These are phyloP conservation scores for Talaromyces sp. DNA, from an alignment of 2,329 filamentous ascomycete genomes.

Conservation along the genomic window DNA sequence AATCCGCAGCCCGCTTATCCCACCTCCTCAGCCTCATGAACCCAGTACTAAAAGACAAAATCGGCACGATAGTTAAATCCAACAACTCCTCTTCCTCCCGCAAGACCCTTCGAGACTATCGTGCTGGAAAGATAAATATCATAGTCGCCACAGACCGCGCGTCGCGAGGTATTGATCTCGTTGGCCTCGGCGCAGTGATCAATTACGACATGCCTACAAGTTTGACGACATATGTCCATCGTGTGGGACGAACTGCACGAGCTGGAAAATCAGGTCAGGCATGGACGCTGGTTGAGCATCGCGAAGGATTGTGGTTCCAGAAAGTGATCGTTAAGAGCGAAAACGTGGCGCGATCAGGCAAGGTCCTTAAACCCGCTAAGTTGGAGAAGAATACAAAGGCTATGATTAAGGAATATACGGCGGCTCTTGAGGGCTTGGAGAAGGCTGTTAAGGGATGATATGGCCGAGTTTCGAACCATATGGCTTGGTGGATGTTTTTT, in stretches of 20 bases:
- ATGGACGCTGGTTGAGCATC: conserved; percentile 80
- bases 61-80: conserved; percentile 73
- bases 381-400: conserved; percentile 23
- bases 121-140: conserved; percentile 61
- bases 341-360: conserved; percentile 30
- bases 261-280: conserved; percentile 72
- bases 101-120: conserved; percentile 65
- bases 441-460: conserved; percentile 31
- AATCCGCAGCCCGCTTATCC: conserved; percentile 79
- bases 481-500: not conserved
- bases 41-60: conserved; percentile 53
- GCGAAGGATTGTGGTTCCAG: conserved; percentile 90
- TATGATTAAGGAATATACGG: conserved; percentile 31
- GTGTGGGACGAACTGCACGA: conserved; percentile 84
- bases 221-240: conserved; percentile 80
- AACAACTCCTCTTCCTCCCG: conserved; percentile 68
- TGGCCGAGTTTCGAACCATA: not conserved
- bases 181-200: conserved; percentile 74
- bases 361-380: conserved; percentile 31
- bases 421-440: conserved; percentile 36
- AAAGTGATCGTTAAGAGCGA: conserved; percentile 65
- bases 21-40: conserved; percentile 69
- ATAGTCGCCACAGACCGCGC: conserved; percentile 92
- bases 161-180: conserved; percentile 81
- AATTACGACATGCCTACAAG: conserved; percentile 90